Base-by-base conservation (phyloP, 106 monocot species). In the Dactylorhiza incarnata region DNA sequence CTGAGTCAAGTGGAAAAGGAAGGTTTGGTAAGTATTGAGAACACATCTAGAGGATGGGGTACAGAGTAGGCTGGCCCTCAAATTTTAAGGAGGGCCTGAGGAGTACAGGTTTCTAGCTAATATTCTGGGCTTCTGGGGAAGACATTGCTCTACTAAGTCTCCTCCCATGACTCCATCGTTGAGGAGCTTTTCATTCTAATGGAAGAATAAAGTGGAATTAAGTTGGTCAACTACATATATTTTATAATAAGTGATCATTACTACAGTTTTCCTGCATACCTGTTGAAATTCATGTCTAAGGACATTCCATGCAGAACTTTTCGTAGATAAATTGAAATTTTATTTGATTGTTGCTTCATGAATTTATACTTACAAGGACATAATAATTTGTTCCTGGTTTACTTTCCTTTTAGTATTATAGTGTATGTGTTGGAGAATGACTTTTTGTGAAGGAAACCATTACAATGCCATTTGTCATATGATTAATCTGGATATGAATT, bases 401-500 rank as follows among this genome's bases (percentile, higher is more conserved):
- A 22, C 58, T 59, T 9, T 22, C 6, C 19, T 59, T 59, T 59
- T 8, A 59, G 58, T 9, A 3, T 59, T 59, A 59, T 59, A 20
- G 5, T 22, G 2, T 59, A 59, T 22, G 20, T 7, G 9, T 59
- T 1, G 12, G 20, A 59, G 7, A 59, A 59, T 59, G n/a, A 59
- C 22, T 59, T n/a, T 22, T 20, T 59, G 58, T 59, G 58, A 59
- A 5, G 22, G 58, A 22, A 59, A 23, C 9, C 22, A 59, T 22
- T 59, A 59, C 58, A 26, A 37, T 66, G 26, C 4, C 5, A 37
- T 26, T 12, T 66, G 37, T 24, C 66, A 26, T 66, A 66, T 66
- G 66, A 66, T 29, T 26, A 66, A 26, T 66, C 29, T 66, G 63
- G 19, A 69, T 71, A 37, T 45, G 26, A 58, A 58, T 72, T 52